Evolutionary conservation across 164 flowering plant species (phyloP), one percentile per base, ranked within the genome.

Genomic region (Stephania japonica): DNA sequence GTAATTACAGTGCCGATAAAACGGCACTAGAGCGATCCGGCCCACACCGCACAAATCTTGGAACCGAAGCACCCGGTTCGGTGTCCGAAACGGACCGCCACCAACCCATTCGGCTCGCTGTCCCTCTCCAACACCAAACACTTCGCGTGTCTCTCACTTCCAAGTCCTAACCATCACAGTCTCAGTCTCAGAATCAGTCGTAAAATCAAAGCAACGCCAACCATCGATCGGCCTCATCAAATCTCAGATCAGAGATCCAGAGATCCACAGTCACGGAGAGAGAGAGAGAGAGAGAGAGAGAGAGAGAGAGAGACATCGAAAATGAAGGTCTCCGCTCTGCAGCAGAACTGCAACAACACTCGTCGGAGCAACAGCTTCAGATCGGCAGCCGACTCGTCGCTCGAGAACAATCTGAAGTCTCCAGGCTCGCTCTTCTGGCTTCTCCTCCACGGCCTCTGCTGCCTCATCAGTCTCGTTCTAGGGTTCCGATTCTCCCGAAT

Each of bases 401-500:
- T 81, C 4, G 93, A 87, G 27, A 80, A 80, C 63, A 13, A 83
- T 19, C 70, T 78, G 38, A 90, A 86, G 73, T 89, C 95, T 1
- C 90, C 90, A 43, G 82, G 89, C 11, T 80, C 89, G 1, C n/a
- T 87, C 16, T 90, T 94, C 81, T 94, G 97, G 96, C 75, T 92
- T 0, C 41, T 85, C 42, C 79, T 90, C 56, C 96, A 94, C 68
- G 85, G 87, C 11, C 75, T 94, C 24, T 91, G 94, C 81, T 92
- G 98, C 81, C 78, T 94, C 50, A 82, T 91, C 72, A 91, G 97
- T 77, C 86, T 94, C n/a, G 85, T 94, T 19, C 83, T 92, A 9
- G 97, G 97, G 6, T 92, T 89, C 83, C 78, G 97, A 70, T 92
- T 92, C 82, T 92, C 97, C 24, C 92, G 92, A 26, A 78, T 92